Conservation (phyloP, 148 eudicot genomes). For the Talinum fruticosum region DNA sequence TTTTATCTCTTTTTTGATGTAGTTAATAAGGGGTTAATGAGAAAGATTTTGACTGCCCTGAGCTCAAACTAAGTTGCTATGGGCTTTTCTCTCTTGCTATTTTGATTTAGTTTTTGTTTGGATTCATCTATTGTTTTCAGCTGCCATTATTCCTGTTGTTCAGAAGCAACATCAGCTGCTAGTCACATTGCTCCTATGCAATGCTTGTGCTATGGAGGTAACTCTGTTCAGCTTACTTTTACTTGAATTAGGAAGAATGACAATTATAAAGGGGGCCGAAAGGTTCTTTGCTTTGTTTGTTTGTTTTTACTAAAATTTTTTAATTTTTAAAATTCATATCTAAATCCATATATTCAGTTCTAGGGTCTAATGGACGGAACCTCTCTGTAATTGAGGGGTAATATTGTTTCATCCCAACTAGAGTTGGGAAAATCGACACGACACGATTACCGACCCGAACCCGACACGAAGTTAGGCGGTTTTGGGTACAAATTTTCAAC, state of each 20-base stretch:
- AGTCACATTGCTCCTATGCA: slow-evolving; percentile 78
- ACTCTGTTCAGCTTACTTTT: slow-evolving; percentile 8
- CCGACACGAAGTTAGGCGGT: no score
- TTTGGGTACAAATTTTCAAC: no score
- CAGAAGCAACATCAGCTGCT: slow-evolving; percentile 95
- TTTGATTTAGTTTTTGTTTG: background rate
- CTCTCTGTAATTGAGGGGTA: background rate
- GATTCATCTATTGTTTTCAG: slow-evolving; percentile 36
- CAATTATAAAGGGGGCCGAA: no score
- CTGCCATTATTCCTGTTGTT: slow-evolving; percentile 80
- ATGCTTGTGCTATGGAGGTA: slow-evolving; percentile 92
- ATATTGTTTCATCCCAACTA: background rate
- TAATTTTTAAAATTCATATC: background rate
- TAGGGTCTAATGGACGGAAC: background rate
- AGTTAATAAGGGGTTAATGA: no score
- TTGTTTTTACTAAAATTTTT: no score
- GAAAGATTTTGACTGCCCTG: no score
- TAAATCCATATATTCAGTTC: no score
- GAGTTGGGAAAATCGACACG: no score
- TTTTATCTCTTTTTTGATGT: no score
- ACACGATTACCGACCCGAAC: no score
- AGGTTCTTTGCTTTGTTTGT: no score
- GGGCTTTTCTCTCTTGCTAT: background rate
- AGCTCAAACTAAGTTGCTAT: no score
- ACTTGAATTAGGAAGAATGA: background rate